A percentile compares a stretch with the other conserved stretches of the same genome.
phyloP scores from a whole-genome alignment of 495 filamentous ascomycete species.

The Penicillium paradoxum region DNA sequence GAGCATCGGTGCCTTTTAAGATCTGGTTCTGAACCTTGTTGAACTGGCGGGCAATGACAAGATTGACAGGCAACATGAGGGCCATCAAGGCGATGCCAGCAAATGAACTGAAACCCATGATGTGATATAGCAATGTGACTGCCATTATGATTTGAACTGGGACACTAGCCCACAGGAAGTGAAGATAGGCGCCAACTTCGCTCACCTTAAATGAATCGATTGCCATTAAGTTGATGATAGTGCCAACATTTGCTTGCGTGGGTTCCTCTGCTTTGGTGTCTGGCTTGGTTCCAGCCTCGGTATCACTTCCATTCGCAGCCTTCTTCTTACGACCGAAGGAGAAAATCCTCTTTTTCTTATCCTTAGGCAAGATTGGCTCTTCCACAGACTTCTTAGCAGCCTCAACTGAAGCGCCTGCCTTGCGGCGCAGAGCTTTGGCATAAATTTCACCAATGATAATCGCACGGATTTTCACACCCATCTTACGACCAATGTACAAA shows the following conservation, averaged over 20 bases:
- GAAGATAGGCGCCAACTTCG: slow-evolving; percentile 85
- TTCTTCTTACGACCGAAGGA: slow-evolving; percentile 58
- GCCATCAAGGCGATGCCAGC: slow-evolving; percentile 92
- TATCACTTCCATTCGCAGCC: slow-evolving; percentile 28
- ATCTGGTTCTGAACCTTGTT: slow-evolving; percentile 80
- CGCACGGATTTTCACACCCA: slow-evolving; percentile 86
- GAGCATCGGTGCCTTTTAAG: slow-evolving; percentile 89
- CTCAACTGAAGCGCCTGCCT: slow-evolving; percentile 70
- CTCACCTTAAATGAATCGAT: slow-evolving; percentile 99
- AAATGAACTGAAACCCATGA: slow-evolving; percentile 89
- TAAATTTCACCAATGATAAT: slow-evolving; percentile 98
- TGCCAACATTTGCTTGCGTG: slow-evolving; percentile 83
- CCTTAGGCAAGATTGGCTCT: slow-evolving; percentile 23
- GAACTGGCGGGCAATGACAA: slow-evolving; percentile 79
- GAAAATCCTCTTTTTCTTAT: slow-evolving; percentile 46
- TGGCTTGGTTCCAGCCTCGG: slow-evolving; percentile 31
- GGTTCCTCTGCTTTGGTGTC: slow-evolving; percentile 37
- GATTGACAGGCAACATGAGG: slow-evolving; percentile 81
- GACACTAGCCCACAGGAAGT: slow-evolving; percentile 81
- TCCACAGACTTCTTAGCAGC: slow-evolving; percentile 40
- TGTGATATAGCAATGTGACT: slow-evolving; percentile 71
- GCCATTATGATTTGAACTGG: slow-evolving; percentile 78
- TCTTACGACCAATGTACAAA: slow-evolving; percentile 89
- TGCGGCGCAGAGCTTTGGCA: slow-evolving; percentile 89
- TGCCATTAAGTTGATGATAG: slow-evolving; percentile 98